Evolutionary conservation across 805 yeast genomes (phyloP), one percentile per base, ranked within the genome.

Genomic region (Metschnikowia henanensis): DNA sequence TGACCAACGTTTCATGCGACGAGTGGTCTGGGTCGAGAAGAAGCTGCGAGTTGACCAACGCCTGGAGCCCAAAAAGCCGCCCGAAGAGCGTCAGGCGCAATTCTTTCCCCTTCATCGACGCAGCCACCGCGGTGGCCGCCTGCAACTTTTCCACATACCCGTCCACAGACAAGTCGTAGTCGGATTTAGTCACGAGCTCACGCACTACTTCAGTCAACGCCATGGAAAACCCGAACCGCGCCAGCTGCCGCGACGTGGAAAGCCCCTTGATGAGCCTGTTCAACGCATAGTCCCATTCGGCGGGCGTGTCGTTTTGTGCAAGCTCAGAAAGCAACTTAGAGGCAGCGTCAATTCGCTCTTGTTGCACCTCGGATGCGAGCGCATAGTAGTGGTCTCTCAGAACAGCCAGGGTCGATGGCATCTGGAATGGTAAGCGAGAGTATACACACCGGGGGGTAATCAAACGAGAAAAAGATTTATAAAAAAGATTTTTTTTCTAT

Each of bases 181-280:
- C 56, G 1, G 59, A 58, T 8, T 62, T 62, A 23, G 58, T 40
- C 19, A 74, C 57, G 10, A 69, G 58, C 33, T 64, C 67, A 6
- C 63, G 54, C 6, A 76, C 57, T 1, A 84, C 65, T 61, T 92
- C 97, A 0, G 91, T 80, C 34, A 92, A 66, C 35, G 96, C 92
- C 75, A 88, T 79, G 2, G 96, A 87, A 58, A 84, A 92, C 4
- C 98, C 98, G 22, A 87, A 65, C 44, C 97, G 72, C 1, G 96
- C 94, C 37, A 89, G 76, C 19, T 86, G 95, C 56, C 94, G 78
- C 13, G 90, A 77, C 5, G 96, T 85, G 4, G 89, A 73, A 25
- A 92, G 68, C 39, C 98, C 97, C 50, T 81, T 83, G 51, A 88
- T 76, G 49, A 92, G 71, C 58, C 98, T 76, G 49, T 79, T 79